These are phyloP conservation scores for Cystobasidium ongulense DNA, from an alignment of 768 basidiomycete species.

Conservation along the genomic window DNA sequence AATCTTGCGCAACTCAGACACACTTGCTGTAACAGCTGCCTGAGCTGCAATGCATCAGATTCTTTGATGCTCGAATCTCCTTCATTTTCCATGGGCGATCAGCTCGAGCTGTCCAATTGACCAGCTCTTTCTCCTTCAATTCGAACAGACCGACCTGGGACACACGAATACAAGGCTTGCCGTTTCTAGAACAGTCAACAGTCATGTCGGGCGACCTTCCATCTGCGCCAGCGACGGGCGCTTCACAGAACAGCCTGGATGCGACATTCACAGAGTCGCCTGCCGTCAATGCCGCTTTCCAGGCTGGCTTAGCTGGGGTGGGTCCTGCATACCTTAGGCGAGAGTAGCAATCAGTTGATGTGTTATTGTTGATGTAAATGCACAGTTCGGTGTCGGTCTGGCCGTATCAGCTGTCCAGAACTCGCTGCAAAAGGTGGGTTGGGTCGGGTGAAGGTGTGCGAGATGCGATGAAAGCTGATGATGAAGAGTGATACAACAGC, in stretches of 20 bases:
- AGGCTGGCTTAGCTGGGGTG: constrained; percentile 19
- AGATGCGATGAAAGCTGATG: background rate
- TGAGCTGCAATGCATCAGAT: too few relatives aligned
- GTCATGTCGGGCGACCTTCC: background rate
- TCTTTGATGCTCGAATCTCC: too few relatives aligned
- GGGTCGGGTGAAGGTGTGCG: background rate
- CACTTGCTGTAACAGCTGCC: too few relatives aligned
- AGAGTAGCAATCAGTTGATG: background rate
- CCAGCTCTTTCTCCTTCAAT: too few relatives aligned
- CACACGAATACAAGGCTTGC: too few relatives aligned
- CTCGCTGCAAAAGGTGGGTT: constrained; percentile 50
- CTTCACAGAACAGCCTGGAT: background rate
- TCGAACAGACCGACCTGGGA: too few relatives aligned
- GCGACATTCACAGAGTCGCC: constrained; percentile 12
- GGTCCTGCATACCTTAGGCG: background rate
- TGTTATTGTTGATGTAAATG: background rate
- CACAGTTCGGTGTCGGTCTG: constrained; percentile 46
- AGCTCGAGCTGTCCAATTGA: too few relatives aligned
- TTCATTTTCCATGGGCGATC: too few relatives aligned
- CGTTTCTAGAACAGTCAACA: too few relatives aligned
- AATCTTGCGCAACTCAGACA: too few relatives aligned
- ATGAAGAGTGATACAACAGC: constrained; percentile 42
- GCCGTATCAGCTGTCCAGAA: constrained; percentile 59
- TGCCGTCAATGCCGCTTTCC: constrained; percentile 8
- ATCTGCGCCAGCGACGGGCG: constrained; percentile 8